Base-by-base conservation (phyloP, 768 basidiomycete species). In the Phaeolepiota aurea region DNA sequence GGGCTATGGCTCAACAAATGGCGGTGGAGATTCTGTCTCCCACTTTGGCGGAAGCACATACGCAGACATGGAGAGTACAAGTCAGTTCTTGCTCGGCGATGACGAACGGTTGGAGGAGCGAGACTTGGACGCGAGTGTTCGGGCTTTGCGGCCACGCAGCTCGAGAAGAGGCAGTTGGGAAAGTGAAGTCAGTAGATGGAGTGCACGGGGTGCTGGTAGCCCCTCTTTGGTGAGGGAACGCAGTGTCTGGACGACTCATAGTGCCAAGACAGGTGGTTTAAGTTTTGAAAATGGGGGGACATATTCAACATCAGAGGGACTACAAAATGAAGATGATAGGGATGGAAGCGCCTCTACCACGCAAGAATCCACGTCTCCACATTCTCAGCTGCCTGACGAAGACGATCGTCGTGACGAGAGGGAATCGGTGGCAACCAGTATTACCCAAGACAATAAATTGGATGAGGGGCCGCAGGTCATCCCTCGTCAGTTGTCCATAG, bases 111-210 rank as follows among this genome's bases (percentile, higher is more conserved):
- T 77, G 37, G 73, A 79, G 48, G 73, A 74, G 41, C 71, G 81
- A 23, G 89, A 93, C 50, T 74, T 82, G 13, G 84, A 88, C 49
- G 92, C 92, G 1, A 91, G 87, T 52, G 80, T 96, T 18, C 72
- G 91, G 4, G 93, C 92, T n/a, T 64, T 96, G 50, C 66, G 91
- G 45, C 87, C 88, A 1, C 67, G 91, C 43, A 87, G 87, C 60
- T 87, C 87, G 5, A 71, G 90, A 51, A 69, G 88, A 51, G 85
- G 86, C 0, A 93, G 90, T 52, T 93, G 91, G 87, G 93, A 87
- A 50, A 92, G 90, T 51, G 85, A 84, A 53, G 82, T 76, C 18
- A 91, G 87, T 48, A 74, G 83, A 32, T 93, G 89, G 89, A 90
- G 87, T 55, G 88, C 90, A 4, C 66, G 72, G n/a, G 45, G 61